These are phyloP conservation scores for Tylopilus intermedius DNA, from an alignment of 768 basidiomycete genomes.

Conservation along the genomic window DNA sequence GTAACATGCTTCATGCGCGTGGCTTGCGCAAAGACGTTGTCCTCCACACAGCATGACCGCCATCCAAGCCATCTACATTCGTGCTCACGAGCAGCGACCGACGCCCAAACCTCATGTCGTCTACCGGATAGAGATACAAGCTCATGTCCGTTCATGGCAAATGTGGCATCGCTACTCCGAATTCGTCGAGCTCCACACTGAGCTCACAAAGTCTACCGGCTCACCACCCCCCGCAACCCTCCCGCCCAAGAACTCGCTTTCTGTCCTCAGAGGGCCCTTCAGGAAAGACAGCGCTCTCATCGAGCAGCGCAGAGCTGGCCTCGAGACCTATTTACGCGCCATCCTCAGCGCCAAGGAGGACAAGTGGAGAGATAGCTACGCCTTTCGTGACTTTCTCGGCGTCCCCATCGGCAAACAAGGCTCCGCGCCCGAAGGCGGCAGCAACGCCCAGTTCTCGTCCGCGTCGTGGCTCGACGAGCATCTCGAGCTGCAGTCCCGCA, in stretches of 20 bases:
- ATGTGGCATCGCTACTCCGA: constrained; percentile 95
- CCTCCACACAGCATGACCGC: constrained; percentile 47
- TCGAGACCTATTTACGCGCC: constrained; percentile 82
- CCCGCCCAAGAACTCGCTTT: constrained; percentile 80
- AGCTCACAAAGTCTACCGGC: constrained; percentile 75
- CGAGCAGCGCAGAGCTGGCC: constrained; percentile 69
- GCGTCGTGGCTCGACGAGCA: constrained; percentile 91
- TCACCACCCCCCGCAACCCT: constrained; percentile 74
- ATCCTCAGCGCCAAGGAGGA: constrained; percentile 80
- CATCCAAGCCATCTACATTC: constrained; percentile 73
- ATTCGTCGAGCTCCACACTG: constrained; percentile 81
- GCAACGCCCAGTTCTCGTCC: constrained; percentile 55
- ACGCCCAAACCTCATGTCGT: constrained; percentile 75
- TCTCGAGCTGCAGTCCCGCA: constrained; percentile 63
- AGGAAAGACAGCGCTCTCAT: constrained; percentile 51
- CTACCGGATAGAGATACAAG: constrained; percentile 79
- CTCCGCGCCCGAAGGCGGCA: constrained; percentile 20
- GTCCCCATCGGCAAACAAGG: constrained; percentile 63
- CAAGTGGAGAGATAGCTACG: constrained; percentile 72
- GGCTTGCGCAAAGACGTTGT: constrained; percentile 2
- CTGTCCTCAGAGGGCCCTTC: constrained; percentile 55
- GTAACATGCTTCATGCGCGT: constrained; percentile 4
- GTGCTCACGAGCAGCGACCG: constrained; percentile 60
- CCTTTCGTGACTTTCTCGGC: constrained; percentile 84
- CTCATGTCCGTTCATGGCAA: constrained; percentile 87